A percentile compares a stretch with the other conserved stretches of the same genome.
phyloP scores from a whole-genome alignment of 257 asterid genomes.

The Nicotiana sylvestris region DNA sequence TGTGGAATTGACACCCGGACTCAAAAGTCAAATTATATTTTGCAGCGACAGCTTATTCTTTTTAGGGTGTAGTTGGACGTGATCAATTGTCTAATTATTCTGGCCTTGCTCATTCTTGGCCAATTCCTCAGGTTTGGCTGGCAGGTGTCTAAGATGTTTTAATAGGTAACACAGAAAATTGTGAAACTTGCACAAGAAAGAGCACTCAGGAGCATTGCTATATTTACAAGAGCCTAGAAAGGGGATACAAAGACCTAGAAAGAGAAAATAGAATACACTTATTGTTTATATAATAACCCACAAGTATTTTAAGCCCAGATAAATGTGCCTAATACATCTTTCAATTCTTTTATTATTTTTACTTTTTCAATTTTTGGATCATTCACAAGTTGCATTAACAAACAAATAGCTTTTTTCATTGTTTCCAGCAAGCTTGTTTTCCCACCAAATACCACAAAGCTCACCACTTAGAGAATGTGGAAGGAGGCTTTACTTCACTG shows the following conservation, averaged over 20 bases:
- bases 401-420: not conserved
- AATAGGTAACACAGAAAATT: not conserved
- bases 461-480: slow-evolving; percentile 1
- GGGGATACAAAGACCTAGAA: not conserved
- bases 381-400: not conserved
- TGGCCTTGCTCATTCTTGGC: not conserved
- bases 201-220: not conserved
- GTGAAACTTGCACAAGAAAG: not conserved
- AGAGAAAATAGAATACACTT: not conserved
- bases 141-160: not conserved
- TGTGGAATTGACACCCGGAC: not conserved
- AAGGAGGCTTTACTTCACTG: slow-evolving; percentile 2
- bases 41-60: not conserved
- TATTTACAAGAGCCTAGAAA: not conserved
- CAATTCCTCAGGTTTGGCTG: not conserved
- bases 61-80: not conserved
- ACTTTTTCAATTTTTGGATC: not conserved
- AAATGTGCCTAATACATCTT: slow-evolving; percentile 1
- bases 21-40: not conserved
- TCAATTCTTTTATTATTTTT: not conserved
- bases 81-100: not conserved
- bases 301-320: not conserved
- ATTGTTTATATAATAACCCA: not conserved
- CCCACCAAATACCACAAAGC: slow-evolving; percentile 6
- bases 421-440: not conserved